Evolutionary conservation across 1,284 basidiomycete genomes (phyloP).

Genomic region (Boletus holoroseus): DNA sequence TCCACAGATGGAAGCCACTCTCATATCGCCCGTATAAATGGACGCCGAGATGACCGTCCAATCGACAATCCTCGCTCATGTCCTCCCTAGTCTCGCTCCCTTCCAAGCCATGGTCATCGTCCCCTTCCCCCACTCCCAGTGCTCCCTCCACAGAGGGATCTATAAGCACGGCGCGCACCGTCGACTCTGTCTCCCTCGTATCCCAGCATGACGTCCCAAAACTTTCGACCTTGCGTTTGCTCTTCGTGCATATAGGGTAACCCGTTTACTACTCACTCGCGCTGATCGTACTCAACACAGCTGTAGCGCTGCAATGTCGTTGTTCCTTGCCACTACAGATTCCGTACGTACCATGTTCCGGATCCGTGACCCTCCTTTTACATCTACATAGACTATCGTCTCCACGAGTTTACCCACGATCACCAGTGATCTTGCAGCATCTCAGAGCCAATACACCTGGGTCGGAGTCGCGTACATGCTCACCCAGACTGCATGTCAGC

Average conservation of each 20-base stretch:
- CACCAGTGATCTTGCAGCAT: constrained; percentile 56
- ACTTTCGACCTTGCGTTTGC: constrained; percentile 45
- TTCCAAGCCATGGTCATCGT: constrained; percentile 16
- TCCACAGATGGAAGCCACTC: constrained; percentile 24
- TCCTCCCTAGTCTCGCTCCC: constrained; percentile 11
- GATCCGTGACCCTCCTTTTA: constrained; percentile 15
- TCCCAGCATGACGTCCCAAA: constrained; percentile 21
- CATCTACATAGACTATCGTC: constrained; percentile 59
- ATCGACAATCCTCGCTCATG: constrained; percentile 18
- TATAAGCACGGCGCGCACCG: constrained; percentile 13
- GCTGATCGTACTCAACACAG: constrained; percentile 9
- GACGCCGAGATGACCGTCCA: constrained; percentile 2
- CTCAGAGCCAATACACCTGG: constrained; percentile 74
- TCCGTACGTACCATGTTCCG: constrained; percentile 46
- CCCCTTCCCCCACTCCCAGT: constrained; percentile 5
- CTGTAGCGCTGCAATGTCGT: constrained; percentile 60
- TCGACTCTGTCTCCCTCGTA: constrained; percentile 25
- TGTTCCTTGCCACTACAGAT: constrained; percentile 79
- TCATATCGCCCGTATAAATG: constrained; percentile 27
- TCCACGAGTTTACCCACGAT: constrained; percentile 78
- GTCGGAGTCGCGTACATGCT: constrained; percentile 76
- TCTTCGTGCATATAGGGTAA: constrained; percentile 55
- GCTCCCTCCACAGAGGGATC: constrained; percentile 23
- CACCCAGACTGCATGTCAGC: constrained; percentile 77
- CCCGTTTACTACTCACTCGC: constrained; percentile 9